Conservation (phyloP, 768 basidiomycete genomes). For the Mycena vitilis region DNA sequence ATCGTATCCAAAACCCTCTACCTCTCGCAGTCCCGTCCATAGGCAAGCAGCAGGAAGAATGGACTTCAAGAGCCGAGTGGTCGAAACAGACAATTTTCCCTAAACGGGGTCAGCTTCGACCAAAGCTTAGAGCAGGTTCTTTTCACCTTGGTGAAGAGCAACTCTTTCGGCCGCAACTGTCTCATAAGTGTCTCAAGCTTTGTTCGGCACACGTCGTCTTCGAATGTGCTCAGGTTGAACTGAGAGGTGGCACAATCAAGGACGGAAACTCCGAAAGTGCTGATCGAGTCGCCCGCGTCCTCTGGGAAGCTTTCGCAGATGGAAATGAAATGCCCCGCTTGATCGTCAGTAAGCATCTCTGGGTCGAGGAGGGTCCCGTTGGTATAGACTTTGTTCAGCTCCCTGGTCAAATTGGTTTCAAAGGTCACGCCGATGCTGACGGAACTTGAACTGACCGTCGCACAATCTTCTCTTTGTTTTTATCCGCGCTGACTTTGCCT, state of each 20-base stretch:
- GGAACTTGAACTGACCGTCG: slow-evolving; percentile 61
- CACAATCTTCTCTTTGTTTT: slow-evolving; percentile 88
- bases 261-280: slow-evolving; percentile 88
- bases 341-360: slow-evolving; percentile 88
- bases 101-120: slow-evolving; percentile 43
- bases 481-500: slow-evolving; percentile 68
- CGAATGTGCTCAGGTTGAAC: slow-evolving; percentile 90
- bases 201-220: slow-evolving; percentile 93
- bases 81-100: slow-evolving; percentile 89
- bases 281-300: slow-evolving; percentile 53
- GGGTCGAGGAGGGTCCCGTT: slow-evolving; percentile 96
- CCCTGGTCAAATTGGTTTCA: slow-evolving; percentile 55
- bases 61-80: slow-evolving; percentile 83
- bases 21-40: slow-evolving; percentile 87
- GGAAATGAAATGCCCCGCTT: slow-evolving; percentile 94
- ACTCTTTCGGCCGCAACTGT: slow-evolving; percentile 90
- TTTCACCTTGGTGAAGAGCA: slow-evolving; percentile 88
- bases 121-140: not conserved
- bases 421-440: not conserved
- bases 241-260: slow-evolving; percentile 96
- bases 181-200: slow-evolving; percentile 93
- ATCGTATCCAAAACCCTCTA: slow-evolving; percentile 86
- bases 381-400: slow-evolving; percentile 95
- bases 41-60: slow-evolving; percentile 84
- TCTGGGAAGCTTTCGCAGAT: slow-evolving; percentile 74